A percentile compares a stretch with the other conserved stretches of the same genome.
phyloP scores from a whole-genome alignment of 2,329 filamentous ascomycete species.

The Trichoderma guizhouense region DNA sequence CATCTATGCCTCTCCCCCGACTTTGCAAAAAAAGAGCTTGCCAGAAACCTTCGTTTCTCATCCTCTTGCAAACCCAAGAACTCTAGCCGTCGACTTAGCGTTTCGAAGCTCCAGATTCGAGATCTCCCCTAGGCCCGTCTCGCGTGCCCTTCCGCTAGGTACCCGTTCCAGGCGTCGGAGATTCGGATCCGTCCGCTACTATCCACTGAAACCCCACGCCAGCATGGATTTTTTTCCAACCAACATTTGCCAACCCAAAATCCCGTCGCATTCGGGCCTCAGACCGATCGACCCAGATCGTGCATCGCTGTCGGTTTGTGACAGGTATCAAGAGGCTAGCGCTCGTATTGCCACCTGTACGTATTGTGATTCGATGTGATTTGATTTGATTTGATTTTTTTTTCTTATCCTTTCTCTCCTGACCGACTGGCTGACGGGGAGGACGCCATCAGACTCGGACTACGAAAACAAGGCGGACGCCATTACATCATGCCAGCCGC shows the following conservation, averaged over 20 bases:
- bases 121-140: background rate
- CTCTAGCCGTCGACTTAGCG: background rate
- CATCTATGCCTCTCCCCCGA: constrained; percentile 17
- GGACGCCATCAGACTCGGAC: background rate
- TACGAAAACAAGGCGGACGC: constrained; percentile 1
- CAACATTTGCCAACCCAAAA: background rate
- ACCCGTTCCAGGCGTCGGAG: constrained; percentile 13
- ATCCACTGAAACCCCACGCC: constrained; percentile 16
- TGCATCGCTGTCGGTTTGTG: constrained; percentile 5
- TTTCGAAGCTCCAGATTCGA: background rate
- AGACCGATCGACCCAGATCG: constrained; percentile 13
- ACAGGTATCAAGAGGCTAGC: constrained; percentile 1
- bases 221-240: constrained; percentile 8
- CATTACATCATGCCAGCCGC: constrained; percentile 31
- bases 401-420: background rate
- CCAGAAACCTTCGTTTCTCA: constrained; percentile 1
- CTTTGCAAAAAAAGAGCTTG: background rate
- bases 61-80: background rate
- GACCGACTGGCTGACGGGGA: background rate
- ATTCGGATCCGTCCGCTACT: constrained; percentile 14
- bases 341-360: background rate
- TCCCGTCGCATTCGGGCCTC: constrained; percentile 10
- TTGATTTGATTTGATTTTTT: background rate
- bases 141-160: background rate
- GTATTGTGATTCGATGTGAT: background rate